phyloP scores from a whole-genome alignment of 2,329 filamentous ascomycete species.

The Harringtonia lauricola region DNA sequence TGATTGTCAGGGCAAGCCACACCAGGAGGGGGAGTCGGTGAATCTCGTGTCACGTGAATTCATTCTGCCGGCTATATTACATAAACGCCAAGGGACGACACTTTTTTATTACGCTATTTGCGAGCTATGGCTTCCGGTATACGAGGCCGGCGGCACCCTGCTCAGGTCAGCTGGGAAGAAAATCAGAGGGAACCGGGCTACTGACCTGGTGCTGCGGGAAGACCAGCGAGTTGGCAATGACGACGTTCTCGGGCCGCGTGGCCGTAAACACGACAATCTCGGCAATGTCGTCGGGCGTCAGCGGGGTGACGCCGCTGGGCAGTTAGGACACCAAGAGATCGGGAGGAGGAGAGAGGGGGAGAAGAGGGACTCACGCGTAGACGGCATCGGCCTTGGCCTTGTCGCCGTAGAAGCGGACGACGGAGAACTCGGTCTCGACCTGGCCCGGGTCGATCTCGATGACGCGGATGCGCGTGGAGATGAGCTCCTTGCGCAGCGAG shows the following conservation, averaged over 20 bases:
- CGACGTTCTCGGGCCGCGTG: conserved; percentile 77
- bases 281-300: conserved; percentile 84
- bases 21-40: conserved; percentile 1
- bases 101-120: too few species aligned
- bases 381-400: conserved; percentile 83
- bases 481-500: conserved; percentile 69
- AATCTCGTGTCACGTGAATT: too few species aligned
- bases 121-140: conserved; percentile 5
- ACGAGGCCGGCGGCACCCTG: conserved; percentile 8
- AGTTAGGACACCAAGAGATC: background rate
- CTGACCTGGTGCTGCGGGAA: conserved; percentile 86
- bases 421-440: conserved; percentile 87
- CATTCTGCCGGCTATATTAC: conserved; percentile 7
- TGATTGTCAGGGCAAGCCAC: conserved; percentile 4
- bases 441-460: conserved; percentile 88
- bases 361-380: conserved; percentile 51
- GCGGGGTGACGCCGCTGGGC: conserved; percentile 59
- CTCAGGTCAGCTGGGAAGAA: conserved; percentile 2
- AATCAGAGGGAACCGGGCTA: too few species aligned
- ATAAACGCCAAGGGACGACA: too few species aligned
- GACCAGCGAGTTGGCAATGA: conserved; percentile 76
- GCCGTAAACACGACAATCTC: conserved; percentile 83
- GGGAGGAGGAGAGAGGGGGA: background rate
- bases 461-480: conserved; percentile 67
- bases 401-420: conserved; percentile 82